Conservation (phyloP, 768 basidiomycete genomes). For the Nevesoporus exiguus region DNA sequence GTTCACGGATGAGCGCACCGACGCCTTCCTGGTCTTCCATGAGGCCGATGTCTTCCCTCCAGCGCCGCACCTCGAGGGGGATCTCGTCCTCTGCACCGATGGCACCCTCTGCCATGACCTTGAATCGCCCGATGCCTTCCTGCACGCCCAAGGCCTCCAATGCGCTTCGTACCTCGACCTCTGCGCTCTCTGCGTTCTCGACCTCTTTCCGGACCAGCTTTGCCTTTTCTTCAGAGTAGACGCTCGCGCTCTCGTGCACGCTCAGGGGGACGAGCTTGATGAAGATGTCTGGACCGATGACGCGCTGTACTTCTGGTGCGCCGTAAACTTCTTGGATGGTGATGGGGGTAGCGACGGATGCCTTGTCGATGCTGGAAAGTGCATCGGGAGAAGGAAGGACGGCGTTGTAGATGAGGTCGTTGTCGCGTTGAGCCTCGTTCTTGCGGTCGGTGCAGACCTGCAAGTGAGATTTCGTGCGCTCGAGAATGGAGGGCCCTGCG, state of each 20-base stretch:
- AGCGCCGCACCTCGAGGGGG: constrained; percentile 64
- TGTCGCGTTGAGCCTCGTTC: constrained; percentile 78
- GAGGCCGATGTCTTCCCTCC: constrained; percentile 68
- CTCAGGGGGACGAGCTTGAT: constrained; percentile 82
- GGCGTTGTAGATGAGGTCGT: constrained; percentile 97
- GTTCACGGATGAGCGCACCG: constrained; percentile 56
- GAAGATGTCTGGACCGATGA: constrained; percentile 93
- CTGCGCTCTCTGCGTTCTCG: constrained; percentile 80
- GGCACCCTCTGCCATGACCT: constrained; percentile 65
- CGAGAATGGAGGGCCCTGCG: constrained; percentile 71
- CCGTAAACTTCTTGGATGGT: constrained; percentile 94
- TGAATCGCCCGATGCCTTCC: constrained; percentile 63
- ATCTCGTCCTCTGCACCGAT: constrained; percentile 63
- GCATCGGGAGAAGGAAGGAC: constrained; percentile 76
- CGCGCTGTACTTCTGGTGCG: constrained; percentile 86
- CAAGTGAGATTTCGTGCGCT: constrained; percentile 81
- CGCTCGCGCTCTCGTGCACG: constrained; percentile 92
- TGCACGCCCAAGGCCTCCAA: constrained; percentile 82
- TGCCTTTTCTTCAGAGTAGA: constrained; percentile 99
- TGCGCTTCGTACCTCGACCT: constrained; percentile 73
- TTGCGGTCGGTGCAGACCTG: constrained; percentile 74
- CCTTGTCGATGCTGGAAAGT: constrained; percentile 79
- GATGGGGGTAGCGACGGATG: constrained; percentile 75
- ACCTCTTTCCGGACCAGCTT: constrained; percentile 88
- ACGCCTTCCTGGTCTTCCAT: constrained; percentile 69